Base-by-base conservation (phyloP, 2,329 filamentous ascomycete species). In the Aulographum hederae region DNA sequence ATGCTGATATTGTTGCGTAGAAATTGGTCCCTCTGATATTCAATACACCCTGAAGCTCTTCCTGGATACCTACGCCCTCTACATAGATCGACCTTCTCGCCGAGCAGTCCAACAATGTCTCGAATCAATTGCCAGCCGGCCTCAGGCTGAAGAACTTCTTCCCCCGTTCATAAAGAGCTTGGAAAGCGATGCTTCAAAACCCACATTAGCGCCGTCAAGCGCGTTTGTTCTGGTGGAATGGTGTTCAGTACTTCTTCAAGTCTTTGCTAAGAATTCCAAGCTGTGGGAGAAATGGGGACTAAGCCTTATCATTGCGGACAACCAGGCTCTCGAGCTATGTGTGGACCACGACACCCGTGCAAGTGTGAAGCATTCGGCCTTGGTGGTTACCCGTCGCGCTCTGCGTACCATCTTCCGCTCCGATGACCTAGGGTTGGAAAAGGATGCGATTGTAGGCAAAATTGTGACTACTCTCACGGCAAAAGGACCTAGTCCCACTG, bases 171-270 rank as follows among this genome's bases (percentile, higher is more conserved):
- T 82, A 28, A 61, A 65, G 27, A 67, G 67, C 31, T 53, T 94
- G 36, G 69, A 74, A 38, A 58, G 63, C 19, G 86, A 98, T 54
- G 69, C 75, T 11, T 64, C 69, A 39, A 94, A 92, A 51, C 59
- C 67, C 13, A 74, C 72, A 39, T 74, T 95, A 44, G 81, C 86
- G 19, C 60, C 78, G 12, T 70, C 67, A 27, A 91, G 73, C 53
- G 79, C 84, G 4, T 92, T 94, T 49, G 81, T 92, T 30, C 61
- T 98, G 42, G 66, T 89, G 11, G 81, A 93, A 52, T 98, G 86
- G 86, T 82, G 74, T 52, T 78, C 77, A 36, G 53, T 86, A 35
- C 57, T 94, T 31, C 67, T 93, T 42, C 73, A 85, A 45, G 65
- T 76, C 35, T 61, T 84, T 17, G 68, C 68, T 19, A 64, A 65